Conservation (phyloP, 2,329 filamentous ascomycete species). For the Penicillium sp. region DNA sequence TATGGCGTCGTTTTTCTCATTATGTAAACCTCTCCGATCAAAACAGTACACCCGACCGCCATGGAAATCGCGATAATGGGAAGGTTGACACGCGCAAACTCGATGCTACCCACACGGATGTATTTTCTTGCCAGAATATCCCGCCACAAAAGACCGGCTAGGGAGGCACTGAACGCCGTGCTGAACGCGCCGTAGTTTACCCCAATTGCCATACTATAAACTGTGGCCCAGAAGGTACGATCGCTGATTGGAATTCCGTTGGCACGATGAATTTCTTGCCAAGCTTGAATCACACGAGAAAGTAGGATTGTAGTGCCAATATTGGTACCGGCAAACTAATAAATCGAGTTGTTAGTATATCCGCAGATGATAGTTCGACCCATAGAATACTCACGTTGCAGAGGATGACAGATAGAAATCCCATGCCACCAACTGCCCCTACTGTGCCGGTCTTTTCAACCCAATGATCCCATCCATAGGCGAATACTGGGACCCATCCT, state of each 20-base stretch:
- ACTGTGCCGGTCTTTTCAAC: conserved; percentile 70
- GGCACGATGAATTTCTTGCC: conserved; percentile 62
- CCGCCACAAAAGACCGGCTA: conserved; percentile 73
- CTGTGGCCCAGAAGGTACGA: conserved; percentile 72
- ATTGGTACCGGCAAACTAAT: conserved; percentile 74
- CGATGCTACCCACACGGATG: conserved; percentile 65
- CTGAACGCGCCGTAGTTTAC: conserved; percentile 78
- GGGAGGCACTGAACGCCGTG: conserved; percentile 70
- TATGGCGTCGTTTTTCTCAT: conserved; percentile 48
- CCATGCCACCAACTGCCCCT: conserved; percentile 73
- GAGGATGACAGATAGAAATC: conserved; percentile 69
- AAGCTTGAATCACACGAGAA: conserved; percentile 70
- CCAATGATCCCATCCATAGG: conserved; percentile 75
- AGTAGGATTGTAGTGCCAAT: conserved; percentile 77
- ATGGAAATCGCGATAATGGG: conserved; percentile 73
- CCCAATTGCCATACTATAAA: conserved; percentile 75
- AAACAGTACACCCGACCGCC: conserved; percentile 64
- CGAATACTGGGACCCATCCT: conserved; percentile 75
- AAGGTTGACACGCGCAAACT: conserved; percentile 71
- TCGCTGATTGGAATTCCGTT: conserved; percentile 59
- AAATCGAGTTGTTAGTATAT: conserved; percentile 13
- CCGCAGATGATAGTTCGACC: not conserved
- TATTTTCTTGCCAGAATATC: conserved; percentile 71
- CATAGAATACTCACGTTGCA: conserved; percentile 66
- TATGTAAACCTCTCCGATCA: conserved; percentile 69